A percentile compares a stretch with the other conserved stretches of the same genome.
These are phyloP conservation scores for Beta macrorhiza DNA, from an alignment of 179 eudicot species.

Conservation along the genomic window DNA sequence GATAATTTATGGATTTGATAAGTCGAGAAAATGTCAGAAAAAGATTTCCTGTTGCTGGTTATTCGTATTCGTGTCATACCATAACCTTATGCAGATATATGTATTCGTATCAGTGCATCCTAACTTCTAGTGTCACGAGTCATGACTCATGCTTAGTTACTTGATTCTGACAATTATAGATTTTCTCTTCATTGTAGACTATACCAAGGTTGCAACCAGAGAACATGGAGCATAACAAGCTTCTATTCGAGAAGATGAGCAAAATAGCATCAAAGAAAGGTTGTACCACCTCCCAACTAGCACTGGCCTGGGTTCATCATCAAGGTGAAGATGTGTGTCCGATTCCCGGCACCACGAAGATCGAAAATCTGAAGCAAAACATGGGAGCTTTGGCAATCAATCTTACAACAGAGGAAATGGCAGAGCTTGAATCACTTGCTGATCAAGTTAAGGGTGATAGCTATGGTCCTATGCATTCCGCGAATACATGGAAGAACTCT, in stretches of 20 bases:
- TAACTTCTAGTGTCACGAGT: too few species aligned
- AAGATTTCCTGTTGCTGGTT: too few species aligned
- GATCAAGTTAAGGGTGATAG: constrained; percentile 30
- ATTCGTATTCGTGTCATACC: too few species aligned
- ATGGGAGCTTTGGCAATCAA: constrained; percentile 43
- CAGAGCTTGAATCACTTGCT: constrained; percentile 42
- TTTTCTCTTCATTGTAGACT: constrained; percentile 4
- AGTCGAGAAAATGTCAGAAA: too few species aligned
- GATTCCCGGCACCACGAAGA: constrained; percentile 46
- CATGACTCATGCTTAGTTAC: too few species aligned
- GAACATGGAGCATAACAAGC: constrained; percentile 44
- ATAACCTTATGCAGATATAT: too few species aligned
- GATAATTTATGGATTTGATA: too few species aligned
- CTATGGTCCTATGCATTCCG: neutral
- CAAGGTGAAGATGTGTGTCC: constrained; percentile 51
- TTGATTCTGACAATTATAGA: neutral
- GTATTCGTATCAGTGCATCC: too few species aligned
- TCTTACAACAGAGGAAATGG: constrained; percentile 37
- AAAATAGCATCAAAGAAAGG: constrained; percentile 47
- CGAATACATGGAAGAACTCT: constrained; percentile 29
- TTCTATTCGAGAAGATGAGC: constrained; percentile 36
- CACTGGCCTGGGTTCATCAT: constrained; percentile 47
- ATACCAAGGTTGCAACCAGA: constrained; percentile 48
- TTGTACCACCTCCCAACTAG: constrained; percentile 46
- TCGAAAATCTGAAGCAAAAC: constrained; percentile 43